These are phyloP conservation scores for Nepenthes alata DNA, from an alignment of 179 eudicot genomes.

Conservation along the genomic window DNA sequence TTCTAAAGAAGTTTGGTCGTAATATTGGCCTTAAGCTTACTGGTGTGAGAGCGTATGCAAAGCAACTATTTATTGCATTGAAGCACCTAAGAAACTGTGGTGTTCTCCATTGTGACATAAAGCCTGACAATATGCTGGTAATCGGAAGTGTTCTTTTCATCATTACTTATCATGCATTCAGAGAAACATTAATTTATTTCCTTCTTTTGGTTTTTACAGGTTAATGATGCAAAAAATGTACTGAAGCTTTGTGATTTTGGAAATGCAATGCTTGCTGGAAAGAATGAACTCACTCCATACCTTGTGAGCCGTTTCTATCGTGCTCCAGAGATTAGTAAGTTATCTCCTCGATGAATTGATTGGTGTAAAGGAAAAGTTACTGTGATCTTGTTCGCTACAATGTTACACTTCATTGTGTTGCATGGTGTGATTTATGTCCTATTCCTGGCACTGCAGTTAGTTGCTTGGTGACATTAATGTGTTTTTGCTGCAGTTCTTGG, in stretches of 20 bases:
- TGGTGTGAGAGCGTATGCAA: conserved; percentile 90
- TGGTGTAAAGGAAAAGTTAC: no score
- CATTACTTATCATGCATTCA: neutral
- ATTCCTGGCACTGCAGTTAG: no score
- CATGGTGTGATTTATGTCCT: no score
- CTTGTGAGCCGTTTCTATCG: conserved; percentile 99
- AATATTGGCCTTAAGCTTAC: conserved; percentile 96
- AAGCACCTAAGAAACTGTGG: conserved; percentile 96
- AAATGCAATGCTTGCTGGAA: conserved; percentile 99
- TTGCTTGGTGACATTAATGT: neutral
- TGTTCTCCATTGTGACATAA: conserved; percentile 91
- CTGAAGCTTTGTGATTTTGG: conserved; percentile 98
- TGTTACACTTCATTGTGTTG: neutral
- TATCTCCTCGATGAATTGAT: conserved; percentile 2
- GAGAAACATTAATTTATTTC: neutral
- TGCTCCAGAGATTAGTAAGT: conserved; percentile 95
- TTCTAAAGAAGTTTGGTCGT: conserved; percentile 99
- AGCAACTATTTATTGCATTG: conserved; percentile 87
- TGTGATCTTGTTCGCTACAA: neutral
- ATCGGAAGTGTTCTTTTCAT: conserved; percentile 2
- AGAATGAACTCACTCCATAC: conserved; percentile 95
- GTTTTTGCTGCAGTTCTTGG: conserved; percentile 67
- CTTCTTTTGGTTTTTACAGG: conserved; percentile 25
- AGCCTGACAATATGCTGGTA: conserved; percentile 99
- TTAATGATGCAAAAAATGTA: conserved; percentile 88